A percentile compares a stretch with the other conserved stretches of the same genome.
Conservation (phyloP, 1,284 basidiomycete genomes). For the Moesziomyces parantarcticus region DNA sequence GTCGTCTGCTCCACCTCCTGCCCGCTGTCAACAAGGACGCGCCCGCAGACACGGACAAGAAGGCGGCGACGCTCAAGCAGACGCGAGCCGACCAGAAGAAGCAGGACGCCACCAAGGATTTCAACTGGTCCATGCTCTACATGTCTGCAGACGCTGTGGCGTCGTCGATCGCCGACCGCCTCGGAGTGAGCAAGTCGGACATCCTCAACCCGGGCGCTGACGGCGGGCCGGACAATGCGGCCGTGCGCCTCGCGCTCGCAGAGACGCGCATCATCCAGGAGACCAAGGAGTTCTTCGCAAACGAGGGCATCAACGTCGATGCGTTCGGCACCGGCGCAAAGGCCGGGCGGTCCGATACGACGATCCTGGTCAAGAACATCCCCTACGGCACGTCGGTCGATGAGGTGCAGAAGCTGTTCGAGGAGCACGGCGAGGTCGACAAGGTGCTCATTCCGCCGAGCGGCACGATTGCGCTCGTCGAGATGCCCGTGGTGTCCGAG, state of each 20-base stretch:
- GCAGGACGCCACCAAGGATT: slow-evolving; percentile 80
- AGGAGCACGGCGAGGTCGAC: slow-evolving; percentile 79
- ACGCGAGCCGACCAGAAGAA: slow-evolving; percentile 76
- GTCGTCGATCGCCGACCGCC: slow-evolving; percentile 81
- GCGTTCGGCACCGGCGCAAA: slow-evolving; percentile 59
- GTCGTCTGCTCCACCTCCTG: slow-evolving; percentile 88
- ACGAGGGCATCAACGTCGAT: slow-evolving; percentile 71
- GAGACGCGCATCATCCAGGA: slow-evolving; percentile 96
- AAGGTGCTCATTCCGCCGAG: slow-evolving; percentile 88
- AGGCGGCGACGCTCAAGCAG: slow-evolving; percentile 70
- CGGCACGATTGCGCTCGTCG: slow-evolving; percentile 92
- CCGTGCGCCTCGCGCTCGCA: slow-evolving; percentile 92
- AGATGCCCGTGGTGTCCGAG: slow-evolving; percentile 76
- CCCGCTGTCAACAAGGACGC: slow-evolving; percentile 77
- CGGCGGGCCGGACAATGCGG: slow-evolving; percentile 67
- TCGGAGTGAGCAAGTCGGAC: slow-evolving; percentile 85
- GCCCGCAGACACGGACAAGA: slow-evolving; percentile 29
- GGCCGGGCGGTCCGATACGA: slow-evolving; percentile 73
- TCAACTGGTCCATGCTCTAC: slow-evolving; percentile 95
- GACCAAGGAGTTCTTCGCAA: slow-evolving; percentile 82
- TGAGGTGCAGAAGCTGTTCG: slow-evolving; percentile 82
- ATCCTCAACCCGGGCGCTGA: slow-evolving; percentile 75
- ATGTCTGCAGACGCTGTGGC: slow-evolving; percentile 96
- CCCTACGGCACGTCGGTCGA: slow-evolving; percentile 85
- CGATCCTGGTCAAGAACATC: slow-evolving; percentile 94